Evolutionary conservation across 495 filamentous ascomycete species (phyloP).

Genomic region (Evansstolkia leycettana): DNA sequence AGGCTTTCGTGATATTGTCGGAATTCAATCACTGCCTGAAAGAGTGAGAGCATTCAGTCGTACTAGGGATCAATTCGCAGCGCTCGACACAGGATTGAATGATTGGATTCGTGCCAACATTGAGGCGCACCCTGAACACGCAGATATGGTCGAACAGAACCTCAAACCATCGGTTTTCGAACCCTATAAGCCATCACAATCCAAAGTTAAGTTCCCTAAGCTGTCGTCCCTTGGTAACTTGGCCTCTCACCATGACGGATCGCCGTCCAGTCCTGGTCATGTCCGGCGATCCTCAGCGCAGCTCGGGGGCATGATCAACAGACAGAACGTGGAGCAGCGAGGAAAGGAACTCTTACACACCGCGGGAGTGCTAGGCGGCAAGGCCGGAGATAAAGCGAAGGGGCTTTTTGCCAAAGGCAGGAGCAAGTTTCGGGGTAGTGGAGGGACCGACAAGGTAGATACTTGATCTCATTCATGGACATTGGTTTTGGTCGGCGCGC

Average conservation of each 20-base stretch:
- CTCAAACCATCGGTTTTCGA: slow-evolving; percentile 17
- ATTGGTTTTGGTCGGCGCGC: slow-evolving; percentile 2
- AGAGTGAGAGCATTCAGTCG: slow-evolving; percentile 58
- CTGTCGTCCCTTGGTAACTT: slow-evolving; percentile 22
- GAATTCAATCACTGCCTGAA: slow-evolving; percentile 44
- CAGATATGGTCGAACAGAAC: slow-evolving; percentile 26
- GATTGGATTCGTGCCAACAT: slow-evolving; percentile 52
- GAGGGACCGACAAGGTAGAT: slow-evolving; percentile 69
- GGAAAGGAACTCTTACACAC: slow-evolving; percentile 78
- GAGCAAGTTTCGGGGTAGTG: slow-evolving; percentile 58
- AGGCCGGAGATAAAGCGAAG: slow-evolving; percentile 66
- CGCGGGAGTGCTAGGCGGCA: slow-evolving; percentile 59
- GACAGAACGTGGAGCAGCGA: slow-evolving; percentile 48
- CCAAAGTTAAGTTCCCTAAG: slow-evolving; percentile 37
- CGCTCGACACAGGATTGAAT: slow-evolving; percentile 58
- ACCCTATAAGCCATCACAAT: slow-evolving; percentile 19
- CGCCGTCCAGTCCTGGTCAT: slow-evolving; percentile 21
- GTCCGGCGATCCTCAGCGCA: slow-evolving; percentile 22
- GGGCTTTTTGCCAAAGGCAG: slow-evolving; percentile 78
- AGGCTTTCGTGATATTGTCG: slow-evolving; percentile 62
- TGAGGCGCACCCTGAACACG: slow-evolving; percentile 39
- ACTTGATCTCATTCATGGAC: slow-evolving; percentile 31
- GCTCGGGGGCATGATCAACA: slow-evolving; percentile 27
- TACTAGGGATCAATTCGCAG: slow-evolving; percentile 55
- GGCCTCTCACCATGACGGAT: slow-evolving; percentile 31